Percentiles rank a stretch among this genome's conserved stretches.
phyloP scores from a whole-genome alignment of 1,284 basidiomycete species.

The Boletus semigastroideus region DNA sequence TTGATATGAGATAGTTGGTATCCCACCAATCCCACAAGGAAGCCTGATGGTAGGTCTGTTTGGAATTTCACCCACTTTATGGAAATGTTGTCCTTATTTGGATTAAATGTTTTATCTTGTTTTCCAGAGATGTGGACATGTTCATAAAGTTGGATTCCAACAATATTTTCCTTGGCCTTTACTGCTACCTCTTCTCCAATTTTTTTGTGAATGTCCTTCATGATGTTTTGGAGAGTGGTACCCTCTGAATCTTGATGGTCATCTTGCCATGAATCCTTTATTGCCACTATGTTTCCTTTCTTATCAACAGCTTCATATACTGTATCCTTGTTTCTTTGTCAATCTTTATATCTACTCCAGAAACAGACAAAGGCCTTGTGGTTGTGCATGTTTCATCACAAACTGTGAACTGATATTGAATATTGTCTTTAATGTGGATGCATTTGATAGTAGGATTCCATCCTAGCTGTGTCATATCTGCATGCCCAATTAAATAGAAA shows the following conservation, averaged over 20 bases:
- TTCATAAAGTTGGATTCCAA: constrained; percentile 1
- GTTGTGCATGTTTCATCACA: not conserved
- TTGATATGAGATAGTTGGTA: no score
- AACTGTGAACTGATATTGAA: constrained; percentile 10
- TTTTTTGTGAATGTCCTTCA: not conserved
- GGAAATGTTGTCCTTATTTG: no score
- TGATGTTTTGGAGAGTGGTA: not conserved
- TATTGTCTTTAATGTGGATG: not conserved
- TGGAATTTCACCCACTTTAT: not conserved
- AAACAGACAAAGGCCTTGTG: not conserved
- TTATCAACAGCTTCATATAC: constrained; percentile 3
- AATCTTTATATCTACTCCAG: constrained; percentile 8
- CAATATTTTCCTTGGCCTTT: not conserved
- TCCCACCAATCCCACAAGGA: no score
- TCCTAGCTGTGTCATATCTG: not conserved
- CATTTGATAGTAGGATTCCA: constrained; percentile 6
- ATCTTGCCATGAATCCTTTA: constrained; percentile 14
- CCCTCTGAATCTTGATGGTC: not conserved
- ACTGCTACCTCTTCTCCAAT: not conserved
- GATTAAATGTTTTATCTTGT: not conserved
- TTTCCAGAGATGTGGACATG: not conserved
- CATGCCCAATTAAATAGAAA: constrained; percentile 1
- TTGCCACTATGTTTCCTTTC: not conserved
- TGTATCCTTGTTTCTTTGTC: constrained; percentile 8
- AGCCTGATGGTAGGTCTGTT: not conserved